Evolutionary conservation across 1,284 basidiomycete species (phyloP).

Genomic region (Pterulicium gracile): DNA sequence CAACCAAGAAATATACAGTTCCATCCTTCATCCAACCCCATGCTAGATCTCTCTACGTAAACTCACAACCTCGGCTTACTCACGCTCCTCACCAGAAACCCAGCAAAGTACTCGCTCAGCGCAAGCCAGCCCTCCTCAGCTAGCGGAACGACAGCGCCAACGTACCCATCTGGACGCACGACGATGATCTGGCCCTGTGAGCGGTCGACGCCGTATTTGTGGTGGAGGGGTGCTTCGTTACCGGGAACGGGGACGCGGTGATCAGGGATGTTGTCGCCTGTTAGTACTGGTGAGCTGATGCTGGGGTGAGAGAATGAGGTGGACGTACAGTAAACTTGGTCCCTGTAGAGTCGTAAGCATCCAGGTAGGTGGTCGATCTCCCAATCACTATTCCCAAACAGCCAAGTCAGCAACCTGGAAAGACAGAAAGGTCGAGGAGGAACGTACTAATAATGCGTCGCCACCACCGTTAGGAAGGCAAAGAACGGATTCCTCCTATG

Average conservation of each 20-base stretch:
- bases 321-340: neutral
- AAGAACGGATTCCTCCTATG: neutral
- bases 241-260: neutral
- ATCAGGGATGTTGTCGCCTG: neutral
- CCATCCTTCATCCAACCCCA: no score
- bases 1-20: no score
- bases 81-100: neutral
- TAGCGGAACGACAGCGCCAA: slow-evolving; percentile 13
- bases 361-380: neutral
- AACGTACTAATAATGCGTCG: neutral
- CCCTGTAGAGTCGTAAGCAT: neutral
- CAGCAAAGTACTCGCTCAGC: slow-evolving; percentile 1
- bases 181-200: slow-evolving; percentile 13
- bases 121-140: slow-evolving; percentile 5
- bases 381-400: neutral
- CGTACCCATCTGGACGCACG: slow-evolving; percentile 15
- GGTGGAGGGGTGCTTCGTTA: neutral
- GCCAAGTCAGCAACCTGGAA: neutral
- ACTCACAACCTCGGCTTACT: no score
- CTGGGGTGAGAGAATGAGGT: neutral
- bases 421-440: neutral
- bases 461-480: neutral
- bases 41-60: no score
- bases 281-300: no score
- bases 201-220: neutral